These are phyloP conservation scores for Triticum urartu DNA, from an alignment of 176 grass and related monocot species.

Conservation along the genomic window DNA sequence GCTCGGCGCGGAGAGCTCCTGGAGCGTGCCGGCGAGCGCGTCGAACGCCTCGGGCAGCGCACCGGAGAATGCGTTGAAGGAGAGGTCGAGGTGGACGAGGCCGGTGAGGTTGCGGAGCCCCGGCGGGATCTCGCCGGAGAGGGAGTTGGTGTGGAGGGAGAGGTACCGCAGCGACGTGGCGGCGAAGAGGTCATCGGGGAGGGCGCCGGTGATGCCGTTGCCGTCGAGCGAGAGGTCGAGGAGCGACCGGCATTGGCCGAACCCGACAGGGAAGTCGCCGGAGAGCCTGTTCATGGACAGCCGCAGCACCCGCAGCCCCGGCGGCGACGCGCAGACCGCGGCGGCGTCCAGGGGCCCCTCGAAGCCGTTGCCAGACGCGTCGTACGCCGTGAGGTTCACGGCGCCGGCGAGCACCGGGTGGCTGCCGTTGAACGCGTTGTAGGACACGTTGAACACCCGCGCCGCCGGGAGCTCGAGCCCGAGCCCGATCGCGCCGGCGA, in stretches of 20 bases:
- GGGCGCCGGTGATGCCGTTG: slow-evolving; percentile 39
- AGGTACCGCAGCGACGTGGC: slow-evolving; percentile 30
- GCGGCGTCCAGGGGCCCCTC: slow-evolving; percentile 8
- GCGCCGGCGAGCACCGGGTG: slow-evolving; percentile 35
- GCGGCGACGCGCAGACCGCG: slow-evolving; percentile 25
- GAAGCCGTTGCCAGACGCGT: slow-evolving; percentile 44
- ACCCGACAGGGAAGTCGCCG: slow-evolving; percentile 36
- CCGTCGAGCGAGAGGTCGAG: slow-evolving; percentile 52
- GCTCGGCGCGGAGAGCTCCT: slow-evolving; percentile 36
- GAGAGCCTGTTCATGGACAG: slow-evolving; percentile 52
- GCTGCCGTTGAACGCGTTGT: slow-evolving; percentile 44
- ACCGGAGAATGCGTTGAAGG: slow-evolving; percentile 54
- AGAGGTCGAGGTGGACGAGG: slow-evolving; percentile 59
- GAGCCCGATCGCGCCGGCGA: background rate
- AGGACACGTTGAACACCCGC: slow-evolving; percentile 47
- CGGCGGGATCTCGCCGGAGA: slow-evolving; percentile 37
- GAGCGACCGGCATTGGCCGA: slow-evolving; percentile 47
- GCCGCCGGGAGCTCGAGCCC: slow-evolving; percentile 24
- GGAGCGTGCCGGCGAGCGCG: slow-evolving; percentile 15
- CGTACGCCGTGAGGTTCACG: slow-evolving; percentile 25
- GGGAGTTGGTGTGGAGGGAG: slow-evolving; percentile 40
- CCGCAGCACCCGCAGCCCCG: background rate
- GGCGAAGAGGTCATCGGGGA: slow-evolving; percentile 49
- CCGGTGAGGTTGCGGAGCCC: slow-evolving; percentile 45
- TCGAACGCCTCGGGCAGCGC: slow-evolving; percentile 50